Evolutionary conservation across 805 yeast species (phyloP), one percentile per base, ranked within the genome.

Genomic region (Schwanniomyces vanrijiae): DNA sequence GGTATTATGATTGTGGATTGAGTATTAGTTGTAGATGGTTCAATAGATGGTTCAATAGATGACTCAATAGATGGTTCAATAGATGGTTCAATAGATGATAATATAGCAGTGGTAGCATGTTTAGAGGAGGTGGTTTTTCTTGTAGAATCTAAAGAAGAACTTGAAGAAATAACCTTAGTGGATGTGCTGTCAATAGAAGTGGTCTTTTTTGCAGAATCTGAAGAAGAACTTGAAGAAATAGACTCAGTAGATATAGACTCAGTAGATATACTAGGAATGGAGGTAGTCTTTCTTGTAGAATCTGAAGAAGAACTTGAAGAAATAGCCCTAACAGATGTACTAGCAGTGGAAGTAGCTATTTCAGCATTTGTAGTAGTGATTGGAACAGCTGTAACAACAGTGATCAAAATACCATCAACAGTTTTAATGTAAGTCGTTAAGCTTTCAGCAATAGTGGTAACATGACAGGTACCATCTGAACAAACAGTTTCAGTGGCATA

Each of bases 331-430:
- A 58, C 49, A n/a, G 40, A 46, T 11, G 58, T 40, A 19, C 49
- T 57, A 25, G 45, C 51, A 20, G 46, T 24, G 20, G 34, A 9
- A 13, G 35, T n/a, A 14, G 45, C 37, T 7, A 5, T n/a, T 18
- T n/a, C 29, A 13, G n/a, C 34, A 20, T 18, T 14, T 4, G 40
- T 29, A 11, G 49, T 40, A 18, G 51, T 24, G 33, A 51, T 56
- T 14, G 74, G 75, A 14, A 62, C 52, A 6, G 50, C 66, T 5
- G 70, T 62, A 25, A 70, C 67, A 38, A 68, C 44, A 8, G 69
- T 69, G n/a, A 77, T 71, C 55, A 66, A 61, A 19, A 66, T 47
- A 26, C 77, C 77, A 46, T 72, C 65, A 6, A 69, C 61, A 5
- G 69, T 65, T 34, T 74, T 57, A 26, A 73, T 68, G 45, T 59